Conservation (phyloP, 1,139 yeast species). For the Taphrina flavorubra region DNA sequence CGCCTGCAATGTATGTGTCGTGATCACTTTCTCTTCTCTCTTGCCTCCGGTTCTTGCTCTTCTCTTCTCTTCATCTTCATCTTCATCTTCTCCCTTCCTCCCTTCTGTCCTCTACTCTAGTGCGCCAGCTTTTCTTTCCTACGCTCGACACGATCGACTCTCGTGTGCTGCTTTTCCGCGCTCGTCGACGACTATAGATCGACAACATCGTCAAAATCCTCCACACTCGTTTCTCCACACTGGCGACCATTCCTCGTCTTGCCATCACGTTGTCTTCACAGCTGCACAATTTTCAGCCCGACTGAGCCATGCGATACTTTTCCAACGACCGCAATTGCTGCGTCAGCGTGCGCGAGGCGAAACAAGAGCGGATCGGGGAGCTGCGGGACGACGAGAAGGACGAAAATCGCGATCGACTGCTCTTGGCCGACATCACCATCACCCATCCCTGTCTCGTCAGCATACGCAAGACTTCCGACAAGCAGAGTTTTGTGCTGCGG, state of each 20-base stretch:
- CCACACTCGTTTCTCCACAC: not conserved
- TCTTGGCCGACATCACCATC: constrained; percentile 18
- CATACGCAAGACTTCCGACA: not conserved
- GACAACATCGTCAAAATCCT: too few species aligned
- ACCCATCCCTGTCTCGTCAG: constrained; percentile 27
- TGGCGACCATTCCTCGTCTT: not conserved
- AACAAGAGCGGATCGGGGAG: not conserved
- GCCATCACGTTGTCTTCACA: not conserved
- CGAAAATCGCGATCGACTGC: not conserved
- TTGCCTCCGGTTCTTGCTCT: not conserved
- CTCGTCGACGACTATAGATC: not conserved
- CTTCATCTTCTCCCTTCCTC: not conserved
- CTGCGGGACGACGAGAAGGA: too few species aligned
- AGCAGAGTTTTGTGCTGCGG: constrained; percentile 5
- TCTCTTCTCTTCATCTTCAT: not conserved
- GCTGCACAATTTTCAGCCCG: too few species aligned
- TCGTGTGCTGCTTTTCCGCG: not conserved
- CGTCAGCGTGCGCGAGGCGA: constrained; percentile 6
- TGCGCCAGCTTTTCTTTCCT: not conserved
- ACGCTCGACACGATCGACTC: not conserved
- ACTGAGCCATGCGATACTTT: constrained; percentile 23
- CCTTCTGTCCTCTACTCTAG: not conserved
- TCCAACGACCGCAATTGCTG: constrained; percentile 30
- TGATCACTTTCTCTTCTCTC: too few species aligned
- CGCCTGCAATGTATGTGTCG: too few species aligned